Base-by-base conservation (phyloP, 352 stramenopile genomes). In the Pythium phragmiticola region DNA sequence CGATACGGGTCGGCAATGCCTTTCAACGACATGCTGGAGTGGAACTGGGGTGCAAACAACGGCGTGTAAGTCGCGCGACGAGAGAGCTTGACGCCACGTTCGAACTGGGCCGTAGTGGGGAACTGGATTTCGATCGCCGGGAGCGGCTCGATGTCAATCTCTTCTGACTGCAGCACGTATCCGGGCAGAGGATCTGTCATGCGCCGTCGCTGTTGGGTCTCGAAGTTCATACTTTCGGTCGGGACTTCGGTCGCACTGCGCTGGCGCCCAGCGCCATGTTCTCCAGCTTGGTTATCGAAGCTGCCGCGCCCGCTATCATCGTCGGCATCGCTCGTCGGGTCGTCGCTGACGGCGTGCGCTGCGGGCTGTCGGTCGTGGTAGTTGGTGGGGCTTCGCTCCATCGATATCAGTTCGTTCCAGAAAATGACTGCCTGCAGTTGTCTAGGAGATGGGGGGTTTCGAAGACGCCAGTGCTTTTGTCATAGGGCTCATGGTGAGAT, bases 181-280 rank as follows among this genome's bases (percentile, higher is more conserved):
- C 19, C 26, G 7, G 8, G n/a, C 33, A 30, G n/a, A 33, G 50
- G 50, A 9, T 57, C 50, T 4, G 50, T 57, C 50, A 57, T 46
- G 30, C 50, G 50, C 17, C 50, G 50, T n/a, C 50, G 49, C n/a
- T 33, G 50, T 30, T 43, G 50, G 34, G 33, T 50, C 45, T 13
- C 45, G 11, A 39, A 39, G 34, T 11, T 39, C n/a, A 50, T 5
- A 14, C n/a, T 46, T 33, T 57, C 50, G 17, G 33, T 46, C 26
- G 39, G 9, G 33, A 57, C 23, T 19, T 57, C 16, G 33, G 26
- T 57, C 50, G 30, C 33, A 33, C 33, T 33, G 23, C 30, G 13
- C 41, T 60, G 37, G 54, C 54, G 54, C 26, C 49, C 54, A 16
- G 54, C 54, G 39, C 49, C 41, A 8, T 50, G 36, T 16, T 52